Base-by-base conservation (phyloP, 306 rosid genomes). In the Mimosa pudica region DNA sequence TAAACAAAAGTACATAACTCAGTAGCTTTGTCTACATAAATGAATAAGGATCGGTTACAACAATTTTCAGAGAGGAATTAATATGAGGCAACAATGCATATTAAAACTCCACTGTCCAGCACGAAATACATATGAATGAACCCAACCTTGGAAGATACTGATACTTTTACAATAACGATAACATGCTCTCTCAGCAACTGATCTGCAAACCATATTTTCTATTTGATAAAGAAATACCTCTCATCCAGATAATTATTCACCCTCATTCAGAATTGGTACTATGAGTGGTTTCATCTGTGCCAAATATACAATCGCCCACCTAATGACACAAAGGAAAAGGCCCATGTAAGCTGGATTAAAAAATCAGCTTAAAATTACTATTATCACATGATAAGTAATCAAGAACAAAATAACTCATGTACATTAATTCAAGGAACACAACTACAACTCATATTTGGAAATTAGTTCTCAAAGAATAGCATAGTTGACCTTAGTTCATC, bases 201-300 rank as follows among this genome's bases (percentile, higher is more conserved):
- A 68, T 78, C 77, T 35, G 48, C 8, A 44, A 82, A 78, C 83
- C 87, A 83, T 48, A 35, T 63, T 76, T 76, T 63, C 82, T 64
- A 74, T 57, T 82, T 75, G 84, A 76, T 68, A 80, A 75, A 65
- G 74, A 68, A 57, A 57, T 57, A 57, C 33, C 63, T 52, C 72
- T 33, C 70, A 73, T 47, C 69, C 18, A 51, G 5, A 73, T 45
- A 83, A 60, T 87, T 82, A 94, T 82, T 91, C 97, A 4, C 89
- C 92, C 65, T 94, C 97, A 48, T 60, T 94, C 80, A 94, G 86
- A 81, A 94, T 84, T 7, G 98, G 98, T 71, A 94, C 97, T n/a
- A 94, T 94, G 77, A 94, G 97, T 0, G 98, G 98, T 63, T 94
- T 94, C 98, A 92, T 92, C 85, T 94, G 98, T 45, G 98, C 98